phyloP scores from a whole-genome alignment of 2,329 filamentous ascomycete genomes.

The Cercospora nicotianae region DNA sequence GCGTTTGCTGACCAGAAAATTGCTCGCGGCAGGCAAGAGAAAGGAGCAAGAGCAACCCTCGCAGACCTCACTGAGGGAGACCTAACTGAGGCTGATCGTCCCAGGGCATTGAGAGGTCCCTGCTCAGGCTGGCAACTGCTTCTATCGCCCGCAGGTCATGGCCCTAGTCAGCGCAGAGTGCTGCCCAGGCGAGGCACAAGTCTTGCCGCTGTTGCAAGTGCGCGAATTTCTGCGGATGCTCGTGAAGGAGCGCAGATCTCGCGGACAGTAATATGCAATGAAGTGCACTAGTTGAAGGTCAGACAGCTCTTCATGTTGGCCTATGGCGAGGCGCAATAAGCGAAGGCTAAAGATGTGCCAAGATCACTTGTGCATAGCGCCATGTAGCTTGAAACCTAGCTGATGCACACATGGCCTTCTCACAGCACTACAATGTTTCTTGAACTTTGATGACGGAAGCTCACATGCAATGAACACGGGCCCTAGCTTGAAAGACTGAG shows the following conservation, averaged over 20 bases:
- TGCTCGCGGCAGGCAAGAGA: background rate
- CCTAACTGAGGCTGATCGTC: background rate
- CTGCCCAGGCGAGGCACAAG: background rate
- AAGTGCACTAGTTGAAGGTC: background rate
- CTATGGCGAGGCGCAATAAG: background rate
- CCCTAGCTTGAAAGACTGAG: background rate
- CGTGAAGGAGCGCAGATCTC: background rate
- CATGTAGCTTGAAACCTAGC: background rate
- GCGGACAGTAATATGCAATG: background rate
- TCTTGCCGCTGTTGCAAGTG: background rate
- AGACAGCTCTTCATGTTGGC: background rate
- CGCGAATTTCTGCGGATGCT: background rate
- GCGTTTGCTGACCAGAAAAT: background rate
- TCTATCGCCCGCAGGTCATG: background rate
- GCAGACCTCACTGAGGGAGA: background rate
- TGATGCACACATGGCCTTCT: background rate
- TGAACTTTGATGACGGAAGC: background rate
- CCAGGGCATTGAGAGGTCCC: background rate
- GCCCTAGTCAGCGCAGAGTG: background rate
- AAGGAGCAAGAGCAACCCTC: background rate
- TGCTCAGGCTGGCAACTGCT: background rate
- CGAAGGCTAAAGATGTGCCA: background rate
- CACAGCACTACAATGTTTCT: background rate
- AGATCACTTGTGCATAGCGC: background rate
- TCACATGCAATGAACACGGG: background rate